Conservation (phyloP, 805 yeast species). For the Yarrowia sp. region DNA sequence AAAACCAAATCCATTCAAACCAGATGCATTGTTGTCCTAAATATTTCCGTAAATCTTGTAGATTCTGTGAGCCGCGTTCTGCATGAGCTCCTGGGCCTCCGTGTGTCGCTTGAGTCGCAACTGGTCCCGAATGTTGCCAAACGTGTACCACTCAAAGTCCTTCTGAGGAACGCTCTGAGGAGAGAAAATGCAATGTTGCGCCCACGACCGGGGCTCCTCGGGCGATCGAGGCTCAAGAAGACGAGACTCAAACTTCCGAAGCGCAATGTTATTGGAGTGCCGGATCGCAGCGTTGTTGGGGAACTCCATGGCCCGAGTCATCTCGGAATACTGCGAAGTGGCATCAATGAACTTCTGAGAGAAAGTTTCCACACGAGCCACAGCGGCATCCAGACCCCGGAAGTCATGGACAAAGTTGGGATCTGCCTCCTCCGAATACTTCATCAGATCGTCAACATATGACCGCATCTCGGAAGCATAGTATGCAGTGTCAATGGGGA, state of each 20-base stretch:
- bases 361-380: neutral
- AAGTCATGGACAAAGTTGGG: conserved; percentile 36
- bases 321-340: neutral
- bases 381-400: conserved; percentile 23
- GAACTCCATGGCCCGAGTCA: conserved; percentile 12
- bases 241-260: conserved; percentile 27
- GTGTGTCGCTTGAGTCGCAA: conserved; percentile 20
- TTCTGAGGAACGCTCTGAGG: conserved; percentile 31
- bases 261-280: neutral
- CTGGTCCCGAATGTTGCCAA: conserved; percentile 74
- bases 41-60: conserved; percentile 20
- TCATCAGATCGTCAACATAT: conserved; percentile 48
- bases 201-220: conserved; percentile 11
- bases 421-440: conserved; percentile 5
- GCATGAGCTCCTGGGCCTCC: conserved; percentile 7
- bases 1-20: neutral
- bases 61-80: conserved; percentile 1
- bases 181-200: conserved; percentile 5
- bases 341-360: neutral
- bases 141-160: conserved; percentile 56
- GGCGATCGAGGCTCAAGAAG: neutral
- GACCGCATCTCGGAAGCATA: conserved; percentile 46
- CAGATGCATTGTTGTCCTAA: conserved; percentile 7
- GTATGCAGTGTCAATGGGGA: conserved; percentile 60
- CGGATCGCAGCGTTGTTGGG: conserved; percentile 8